Evolutionary conservation across 495 filamentous ascomycete genomes (phyloP), one percentile per base, ranked within the genome.

Genomic region (Penicillium canescens): DNA sequence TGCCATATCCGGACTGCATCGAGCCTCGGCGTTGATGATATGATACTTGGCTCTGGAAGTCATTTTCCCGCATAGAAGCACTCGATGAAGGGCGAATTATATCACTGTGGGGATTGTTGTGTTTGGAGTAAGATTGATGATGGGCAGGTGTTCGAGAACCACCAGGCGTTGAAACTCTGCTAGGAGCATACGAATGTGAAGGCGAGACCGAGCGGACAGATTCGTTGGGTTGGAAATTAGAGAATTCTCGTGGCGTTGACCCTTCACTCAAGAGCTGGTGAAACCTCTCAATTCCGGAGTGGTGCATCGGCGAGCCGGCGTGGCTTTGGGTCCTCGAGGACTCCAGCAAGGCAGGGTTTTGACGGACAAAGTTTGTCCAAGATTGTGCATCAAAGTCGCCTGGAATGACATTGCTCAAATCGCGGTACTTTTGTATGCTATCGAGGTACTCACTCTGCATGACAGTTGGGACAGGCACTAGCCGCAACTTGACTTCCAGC

Each of bases 401-500:
- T 2, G 84, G 81, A 50, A 84, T 79, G 18, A 79, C 65, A 54
- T 80, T 82, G 75, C 76, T 87, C 56, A 82, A 67, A 66, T 78
- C 82, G 53, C 76, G 78, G 69, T 83, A 83, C 54, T 73, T 78
- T 44, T 83, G 80, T 75, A 86, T 84, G 62, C 75, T 83, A 49
- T 80, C 82, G 36, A 85, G 68, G 63, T 86, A 88, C 64, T 88
- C 84, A 63, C 74, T 85, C 62, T 92, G 89, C 45, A 85, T 73
- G 47, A 85, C 83, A 33, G 82, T 91, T 10, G 89, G 82, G 23
- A 97, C 89, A 1, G 91, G 87, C 18, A 91, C 86, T 33, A 98
- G 78, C 59, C 90, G 90, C 44, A 98, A 71, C 70, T 90, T 96
- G 54, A 98, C 95, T 72, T 98, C 95, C 50, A 98, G 71, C 2